Conservation (phyloP, 257 asterid species). For the Solanum corneliomulleri region DNA sequence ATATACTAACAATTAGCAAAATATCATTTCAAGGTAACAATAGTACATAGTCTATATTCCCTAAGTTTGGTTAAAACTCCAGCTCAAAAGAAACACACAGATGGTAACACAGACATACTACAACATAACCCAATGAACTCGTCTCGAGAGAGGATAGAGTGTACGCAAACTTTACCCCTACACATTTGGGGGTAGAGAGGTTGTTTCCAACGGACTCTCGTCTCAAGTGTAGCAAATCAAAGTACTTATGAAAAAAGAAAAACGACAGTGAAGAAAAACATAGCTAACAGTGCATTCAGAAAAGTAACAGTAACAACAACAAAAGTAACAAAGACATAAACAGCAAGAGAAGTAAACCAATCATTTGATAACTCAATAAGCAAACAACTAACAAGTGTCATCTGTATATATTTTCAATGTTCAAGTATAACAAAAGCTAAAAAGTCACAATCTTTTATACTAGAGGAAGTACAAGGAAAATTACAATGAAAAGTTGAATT, state of each 20-base stretch:
- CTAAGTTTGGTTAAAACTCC: neutral
- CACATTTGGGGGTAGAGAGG: neutral
- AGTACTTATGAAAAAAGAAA: neutral
- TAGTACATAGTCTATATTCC: neutral
- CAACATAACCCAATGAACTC: fast-evolving
- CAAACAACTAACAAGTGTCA: neutral
- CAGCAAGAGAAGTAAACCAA: neutral
- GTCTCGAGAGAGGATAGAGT: neutral
- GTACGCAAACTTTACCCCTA: neutral
- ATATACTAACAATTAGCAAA: neutral
- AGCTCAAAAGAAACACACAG: neutral
- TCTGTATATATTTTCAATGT: neutral
- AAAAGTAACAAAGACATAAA: neutral
- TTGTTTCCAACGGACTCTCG: neutral
- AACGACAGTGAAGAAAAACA: too few species aligned
- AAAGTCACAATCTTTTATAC: neutral
- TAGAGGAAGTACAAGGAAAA: neutral
- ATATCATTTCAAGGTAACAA: neutral
- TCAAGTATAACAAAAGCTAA: neutral
- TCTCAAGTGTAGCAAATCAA: neutral
- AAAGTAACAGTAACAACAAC: neutral
- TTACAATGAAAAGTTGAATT: constrained; percentile 2
- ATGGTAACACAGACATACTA: neutral
- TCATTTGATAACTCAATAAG: neutral
- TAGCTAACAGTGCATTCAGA: neutral